phyloP scores from a whole-genome alignment of 768 basidiomycete species.

The Suillus tomentosus region DNA sequence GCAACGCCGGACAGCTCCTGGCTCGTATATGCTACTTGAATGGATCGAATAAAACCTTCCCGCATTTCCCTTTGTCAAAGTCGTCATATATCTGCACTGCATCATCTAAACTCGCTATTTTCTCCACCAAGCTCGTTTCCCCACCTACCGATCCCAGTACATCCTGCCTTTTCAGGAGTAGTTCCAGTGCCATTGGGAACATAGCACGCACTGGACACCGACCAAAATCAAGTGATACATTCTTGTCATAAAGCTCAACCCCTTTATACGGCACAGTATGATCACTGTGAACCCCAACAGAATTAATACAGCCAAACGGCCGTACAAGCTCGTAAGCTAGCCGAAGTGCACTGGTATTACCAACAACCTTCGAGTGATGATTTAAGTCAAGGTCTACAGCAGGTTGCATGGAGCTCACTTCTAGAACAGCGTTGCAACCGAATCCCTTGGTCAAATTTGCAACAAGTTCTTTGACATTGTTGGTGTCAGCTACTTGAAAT shows the following conservation, averaged over 20 bases:
- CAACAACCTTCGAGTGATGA: slow-evolving; percentile 55
- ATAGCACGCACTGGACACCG: slow-evolving; percentile 80
- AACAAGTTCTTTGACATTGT: slow-evolving; percentile 52
- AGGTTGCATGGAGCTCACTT: slow-evolving; percentile 43
- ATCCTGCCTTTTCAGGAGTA: slow-evolving; percentile 70
- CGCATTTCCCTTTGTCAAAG: slow-evolving; percentile 73
- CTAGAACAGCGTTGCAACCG: slow-evolving; percentile 67
- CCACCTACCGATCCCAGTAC: slow-evolving; percentile 73
- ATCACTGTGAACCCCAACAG: slow-evolving; percentile 71
- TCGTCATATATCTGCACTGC: slow-evolving; percentile 60
- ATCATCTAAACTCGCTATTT: slow-evolving; percentile 58
- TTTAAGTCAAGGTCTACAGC: no score
- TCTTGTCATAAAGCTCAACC: slow-evolving; percentile 68
- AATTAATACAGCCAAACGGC: slow-evolving; percentile 73
- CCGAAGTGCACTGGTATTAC: slow-evolving; percentile 61
- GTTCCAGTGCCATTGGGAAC: slow-evolving; percentile 69
- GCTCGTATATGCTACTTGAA: slow-evolving; percentile 44
- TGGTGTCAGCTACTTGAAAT: slow-evolving; percentile 53
- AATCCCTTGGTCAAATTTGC: slow-evolving; percentile 54
- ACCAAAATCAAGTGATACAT: slow-evolving; percentile 79
- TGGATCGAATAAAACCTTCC: slow-evolving; percentile 78
- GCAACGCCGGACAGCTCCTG: neutral
- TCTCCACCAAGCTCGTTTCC: slow-evolving; percentile 64
- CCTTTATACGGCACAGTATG: slow-evolving; percentile 57
- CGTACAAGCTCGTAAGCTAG: slow-evolving; percentile 72